Percentiles rank a stretch among this genome's conserved stretches.
Conservation (phyloP, 2,329 filamentous ascomycete genomes). For the Dothideomycetes sp. region DNA sequence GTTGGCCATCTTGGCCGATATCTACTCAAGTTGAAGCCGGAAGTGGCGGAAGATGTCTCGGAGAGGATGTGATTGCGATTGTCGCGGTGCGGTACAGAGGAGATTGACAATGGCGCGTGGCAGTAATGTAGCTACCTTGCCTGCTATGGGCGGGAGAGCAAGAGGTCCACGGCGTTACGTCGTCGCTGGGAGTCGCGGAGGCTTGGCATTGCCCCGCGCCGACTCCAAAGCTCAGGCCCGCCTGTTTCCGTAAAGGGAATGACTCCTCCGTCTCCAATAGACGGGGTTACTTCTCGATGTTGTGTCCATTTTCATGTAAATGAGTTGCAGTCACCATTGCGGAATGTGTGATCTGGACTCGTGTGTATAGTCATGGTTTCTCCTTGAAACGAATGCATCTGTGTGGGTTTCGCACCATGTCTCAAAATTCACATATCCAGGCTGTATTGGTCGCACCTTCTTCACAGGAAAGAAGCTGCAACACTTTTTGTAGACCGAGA, state of each 20-base stretch:
- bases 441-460: background rate
- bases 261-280: too few species aligned
- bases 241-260: too few species aligned
- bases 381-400: too few species aligned
- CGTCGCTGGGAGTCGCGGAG: slow-evolving; percentile 2
- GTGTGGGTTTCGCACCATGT: too few species aligned
- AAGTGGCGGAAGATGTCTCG: background rate
- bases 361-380: too few species aligned
- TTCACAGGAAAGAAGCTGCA: background rate
- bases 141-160: background rate
- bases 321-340: too few species aligned
- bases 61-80: background rate
- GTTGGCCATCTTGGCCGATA: slow-evolving; percentile 64
- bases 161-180: slow-evolving; percentile 4
- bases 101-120: background rate
- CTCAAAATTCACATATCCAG: too few species aligned
- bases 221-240: background rate
- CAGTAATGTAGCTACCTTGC: slow-evolving; percentile 3
- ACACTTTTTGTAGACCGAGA: background rate
- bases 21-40: background rate
- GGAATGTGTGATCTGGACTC: too few species aligned
- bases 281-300: too few species aligned
- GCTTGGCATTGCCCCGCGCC: background rate
- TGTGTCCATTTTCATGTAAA: too few species aligned
- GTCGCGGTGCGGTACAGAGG: background rate